Evolutionary conservation across 805 yeast species (phyloP), one percentile per base, ranked within the genome.

Genomic region (Myxozyma vanderwaltii): DNA sequence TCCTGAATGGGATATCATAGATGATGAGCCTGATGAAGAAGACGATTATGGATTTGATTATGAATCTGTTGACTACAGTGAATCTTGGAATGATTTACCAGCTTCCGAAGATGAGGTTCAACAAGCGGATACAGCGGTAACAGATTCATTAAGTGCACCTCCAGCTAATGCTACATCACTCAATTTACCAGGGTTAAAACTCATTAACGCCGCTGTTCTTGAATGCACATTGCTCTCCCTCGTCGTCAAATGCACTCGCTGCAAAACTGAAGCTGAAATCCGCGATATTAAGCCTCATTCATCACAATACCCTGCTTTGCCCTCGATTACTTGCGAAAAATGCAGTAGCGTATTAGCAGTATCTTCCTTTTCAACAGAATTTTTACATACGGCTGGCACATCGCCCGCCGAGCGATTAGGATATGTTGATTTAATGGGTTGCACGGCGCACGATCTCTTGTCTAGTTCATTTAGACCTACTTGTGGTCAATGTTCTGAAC

Each of bases 371-470:
- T 36, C 29, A 24, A 73, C 74, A 51, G 76, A 76, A 62, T 68
- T 72, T 46, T 44, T 76, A 43, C 78, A 75, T 49, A 63, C 69
- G 54, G 60, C 63, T 36, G 67, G 67, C 5, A 69, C 71, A 1
- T 15, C 33, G 2, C 13, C 13, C 1, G 46, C 54, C n/a, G 54
- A 50, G 21, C 41, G 69, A 36, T 24, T 58, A 13, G 79, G 79
- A 0, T 74, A 70, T 44, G 63, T 76, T n/a, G 78, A 76, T 51
- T 53, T 75, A 12, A 63, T 69, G n/a, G 75, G 75, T 13, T 77
- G 80, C 49, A 58, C 64, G 1, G 72, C 75, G 1, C 61, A 66
- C 4, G 77, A 76, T 51, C 38, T 75, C 56, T 61, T 76, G 40
- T 75, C 78, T 6, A 66, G 75, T 29, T 51, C 72, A 8, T 75